Conservation (phyloP, 2,329 filamentous ascomycete species). For the Colletotrichum cordylinicola region DNA sequence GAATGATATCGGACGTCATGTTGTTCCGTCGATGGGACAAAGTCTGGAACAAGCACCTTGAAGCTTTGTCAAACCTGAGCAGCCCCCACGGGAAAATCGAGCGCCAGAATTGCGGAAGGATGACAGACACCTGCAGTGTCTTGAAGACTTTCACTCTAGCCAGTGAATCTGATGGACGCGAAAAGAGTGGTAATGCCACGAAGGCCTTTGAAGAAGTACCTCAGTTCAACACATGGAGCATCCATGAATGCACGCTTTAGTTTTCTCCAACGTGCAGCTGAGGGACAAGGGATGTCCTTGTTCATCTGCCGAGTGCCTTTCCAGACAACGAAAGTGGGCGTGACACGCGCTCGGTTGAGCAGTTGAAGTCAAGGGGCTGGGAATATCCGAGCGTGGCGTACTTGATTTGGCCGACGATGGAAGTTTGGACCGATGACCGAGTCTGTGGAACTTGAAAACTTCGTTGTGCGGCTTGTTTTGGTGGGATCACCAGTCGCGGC, state of each 20-base stretch:
- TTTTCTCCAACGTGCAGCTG: too few relatives aligned
- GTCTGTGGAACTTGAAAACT: too few relatives aligned
- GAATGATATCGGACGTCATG: neutral
- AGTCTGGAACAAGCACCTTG: neutral
- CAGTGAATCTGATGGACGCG: neutral
- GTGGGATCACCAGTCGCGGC: too few relatives aligned
- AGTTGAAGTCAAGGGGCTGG: too few relatives aligned
- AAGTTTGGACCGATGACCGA: too few relatives aligned
- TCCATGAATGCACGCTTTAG: neutral
- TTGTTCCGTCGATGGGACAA: neutral
- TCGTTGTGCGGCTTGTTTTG: too few relatives aligned
- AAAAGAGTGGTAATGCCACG: neutral
- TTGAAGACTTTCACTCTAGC: neutral
- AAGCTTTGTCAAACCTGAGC: neutral
- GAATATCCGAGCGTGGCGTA: too few relatives aligned
- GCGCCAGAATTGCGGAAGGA: neutral
- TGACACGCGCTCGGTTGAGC: too few relatives aligned
- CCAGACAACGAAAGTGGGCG: too few relatives aligned
- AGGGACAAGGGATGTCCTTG: too few relatives aligned
- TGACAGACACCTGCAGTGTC: neutral
- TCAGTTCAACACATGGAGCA: neutral
- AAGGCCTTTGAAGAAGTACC: neutral
- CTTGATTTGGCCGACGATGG: too few relatives aligned
- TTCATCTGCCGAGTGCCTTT: too few relatives aligned
- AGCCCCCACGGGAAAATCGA: rapidly evolving